Conservation (phyloP, 192 early-diverging fungal genomes). For the Backusella tarrabulga region DNA sequence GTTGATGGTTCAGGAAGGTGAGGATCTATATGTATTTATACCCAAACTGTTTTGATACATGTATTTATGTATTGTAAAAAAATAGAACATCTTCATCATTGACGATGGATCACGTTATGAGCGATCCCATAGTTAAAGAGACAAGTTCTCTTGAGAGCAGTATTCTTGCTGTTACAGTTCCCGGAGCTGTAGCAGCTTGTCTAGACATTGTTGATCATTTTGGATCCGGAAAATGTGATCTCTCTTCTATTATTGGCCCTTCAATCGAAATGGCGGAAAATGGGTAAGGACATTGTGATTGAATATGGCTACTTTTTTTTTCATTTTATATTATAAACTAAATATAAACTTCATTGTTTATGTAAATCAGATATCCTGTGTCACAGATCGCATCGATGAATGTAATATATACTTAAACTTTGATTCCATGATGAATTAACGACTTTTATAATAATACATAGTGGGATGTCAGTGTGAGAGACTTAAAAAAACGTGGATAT, state of each 20-base stretch:
- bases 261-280: constrained; percentile 67
- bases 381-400: constrained; percentile 10
- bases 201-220: constrained; percentile 59
- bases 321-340: no score
- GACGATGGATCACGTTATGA: constrained; percentile 48
- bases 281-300: constrained; percentile 43
- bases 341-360: no score
- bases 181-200: constrained; percentile 75
- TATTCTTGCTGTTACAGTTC: constrained; percentile 59
- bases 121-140: constrained; percentile 25
- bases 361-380: constrained; percentile 8
- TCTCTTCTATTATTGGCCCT: constrained; percentile 58
- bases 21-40: neutral
- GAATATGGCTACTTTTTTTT: neutral
- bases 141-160: constrained; percentile 35
- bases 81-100: constrained; percentile 50
- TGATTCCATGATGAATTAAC: neutral
- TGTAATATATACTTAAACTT: constrained; percentile 15
- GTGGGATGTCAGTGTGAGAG: neutral
- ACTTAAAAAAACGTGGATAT: constrained; percentile 15
- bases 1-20: constrained; percentile 60
- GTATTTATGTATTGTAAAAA: neutral
- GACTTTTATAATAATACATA: neutral
- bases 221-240: constrained; percentile 56
- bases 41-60: neutral